Conservation (phyloP, 2,329 filamentous ascomycete species). For the Nannizziopsis barbatae region DNA sequence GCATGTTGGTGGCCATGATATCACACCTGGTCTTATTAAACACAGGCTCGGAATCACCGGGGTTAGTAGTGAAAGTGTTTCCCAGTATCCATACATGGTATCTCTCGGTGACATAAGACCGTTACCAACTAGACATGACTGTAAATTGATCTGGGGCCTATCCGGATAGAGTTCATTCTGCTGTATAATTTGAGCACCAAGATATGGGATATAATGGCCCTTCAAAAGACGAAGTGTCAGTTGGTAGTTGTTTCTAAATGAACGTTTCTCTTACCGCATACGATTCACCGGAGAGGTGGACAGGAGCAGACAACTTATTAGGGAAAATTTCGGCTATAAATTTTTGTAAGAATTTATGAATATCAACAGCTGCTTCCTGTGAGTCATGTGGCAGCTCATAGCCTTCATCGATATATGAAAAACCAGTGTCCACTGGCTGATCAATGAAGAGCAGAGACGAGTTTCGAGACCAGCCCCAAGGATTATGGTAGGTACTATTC, state of each 20-base stretch:
- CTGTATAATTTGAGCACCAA: too few relatives aligned
- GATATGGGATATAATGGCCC: too few relatives aligned
- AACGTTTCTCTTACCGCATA: constrained; percentile 30
- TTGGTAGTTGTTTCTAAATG: constrained; percentile 14
- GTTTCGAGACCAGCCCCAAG: too few relatives aligned
- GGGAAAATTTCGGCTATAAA: constrained; percentile 38
- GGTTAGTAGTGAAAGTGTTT: constrained; percentile 36
- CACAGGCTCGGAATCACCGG: constrained; percentile 25
- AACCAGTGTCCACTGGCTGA: constrained; percentile 31
- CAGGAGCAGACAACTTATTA: constrained; percentile 28
- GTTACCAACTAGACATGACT: constrained; percentile 38
- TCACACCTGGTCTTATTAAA: too few relatives aligned
- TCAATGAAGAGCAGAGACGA: constrained; percentile 24
- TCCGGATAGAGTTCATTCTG: too few relatives aligned
- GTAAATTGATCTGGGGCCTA: constrained; percentile 16
- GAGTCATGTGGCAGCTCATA: constrained; percentile 28
- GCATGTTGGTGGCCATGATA: constrained; percentile 34
- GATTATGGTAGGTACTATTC: too few relatives aligned
- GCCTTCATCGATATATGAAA: constrained; percentile 28
- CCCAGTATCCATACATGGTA: constrained; percentile 34
- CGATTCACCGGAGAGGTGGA: constrained; percentile 40
- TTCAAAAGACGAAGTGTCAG: too few relatives aligned
- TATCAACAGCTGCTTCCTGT: constrained; percentile 35
- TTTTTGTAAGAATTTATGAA: constrained; percentile 39
- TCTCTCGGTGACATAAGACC: constrained; percentile 34